These are phyloP conservation scores for Stentor coeruleus DNA, from an alignment of 73 alveolate species.

Conservation along the genomic window DNA sequence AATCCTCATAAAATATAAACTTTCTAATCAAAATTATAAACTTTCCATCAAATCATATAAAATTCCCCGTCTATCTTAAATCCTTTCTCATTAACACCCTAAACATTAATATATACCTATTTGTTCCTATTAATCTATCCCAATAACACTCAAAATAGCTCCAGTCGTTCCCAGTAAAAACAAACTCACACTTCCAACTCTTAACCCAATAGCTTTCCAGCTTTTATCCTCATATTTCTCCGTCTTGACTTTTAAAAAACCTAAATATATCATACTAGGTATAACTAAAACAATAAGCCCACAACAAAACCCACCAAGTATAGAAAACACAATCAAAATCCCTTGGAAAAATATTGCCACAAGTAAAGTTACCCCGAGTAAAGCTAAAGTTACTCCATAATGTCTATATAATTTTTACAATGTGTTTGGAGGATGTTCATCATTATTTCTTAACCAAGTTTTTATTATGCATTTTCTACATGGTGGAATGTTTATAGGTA, in stretches of 20 bases:
- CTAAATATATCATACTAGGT: not conserved
- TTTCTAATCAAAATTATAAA: too few relatives aligned
- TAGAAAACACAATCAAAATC: not conserved
- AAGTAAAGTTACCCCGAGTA: not conserved
- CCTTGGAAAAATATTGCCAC: not conserved
- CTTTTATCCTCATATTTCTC: not conserved
- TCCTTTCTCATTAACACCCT: too few relatives aligned
- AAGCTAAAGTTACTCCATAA: not conserved
- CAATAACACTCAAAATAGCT: conserved; percentile 11
- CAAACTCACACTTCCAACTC: not conserved
- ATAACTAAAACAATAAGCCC: conserved; percentile 13
- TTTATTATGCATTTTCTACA: not conserved
- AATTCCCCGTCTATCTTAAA: too few relatives aligned
- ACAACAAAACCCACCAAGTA: conserved; percentile 23
- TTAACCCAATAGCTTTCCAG: not conserved
- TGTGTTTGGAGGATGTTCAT: not conserved
- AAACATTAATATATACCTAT: not conserved
- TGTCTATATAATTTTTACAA: conserved; percentile 1
- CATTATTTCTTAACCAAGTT: not conserved
- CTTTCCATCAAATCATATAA: too few relatives aligned
- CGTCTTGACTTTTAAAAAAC: not conserved
- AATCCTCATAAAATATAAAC: too few relatives aligned
- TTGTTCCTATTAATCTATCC: not conserved
- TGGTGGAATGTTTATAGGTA: conserved; percentile 23
- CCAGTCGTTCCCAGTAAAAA: conserved; percentile 17